Evolutionary conservation across 2,329 filamentous ascomycete species (phyloP), one percentile per base, ranked within the genome.

Genomic region (Claviceps monticola): DNA sequence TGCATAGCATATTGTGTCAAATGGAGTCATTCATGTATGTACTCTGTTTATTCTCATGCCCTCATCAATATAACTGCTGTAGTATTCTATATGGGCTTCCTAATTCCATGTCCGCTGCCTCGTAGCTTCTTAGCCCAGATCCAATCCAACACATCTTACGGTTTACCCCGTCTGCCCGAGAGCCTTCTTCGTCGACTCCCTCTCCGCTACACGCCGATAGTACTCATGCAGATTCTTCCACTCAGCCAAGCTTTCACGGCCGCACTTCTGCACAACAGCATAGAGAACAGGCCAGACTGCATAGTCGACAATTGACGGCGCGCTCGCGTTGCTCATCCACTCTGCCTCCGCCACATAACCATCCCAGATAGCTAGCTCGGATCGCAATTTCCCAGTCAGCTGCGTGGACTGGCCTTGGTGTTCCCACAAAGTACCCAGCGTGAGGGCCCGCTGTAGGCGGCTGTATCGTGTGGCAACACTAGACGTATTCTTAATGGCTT

Each of bases 271-370:
- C 8, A 69, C 61, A 19, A 79, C 66, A 36, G 68, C 67, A 53
- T 78, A 64, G 53, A 83, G 57, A 14, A 79, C 68, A 1, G 79
- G 78, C 74, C 75, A 80, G 3, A 80, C 60, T 0, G 75, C 76
- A 59, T 74, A 82, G 61, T 83, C 79, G 0, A 73, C 53, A 37
- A 54, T 42, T 2, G 29, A 37, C 14, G n/a, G 36, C 23, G 17
- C 41, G 38, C 14, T 21, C 9, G 36, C 17, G 21, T 41, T 46
- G 37, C 39, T 46, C 23, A 39, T 38, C 14, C 42, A 50, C 1
- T 23, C 5, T 36, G 44, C 11, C 14, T 41, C 44, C n/a, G 53
- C 52, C 0, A 62, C 63, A 45, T 69, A 67, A 4, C 45, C 51
- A 26, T 75, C 66, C 74, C 74, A 78, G 1, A 59, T 50, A 4